phyloP scores from a whole-genome alignment of 371 early-diverging fungal genomes.

The Mycotypha africana region DNA sequence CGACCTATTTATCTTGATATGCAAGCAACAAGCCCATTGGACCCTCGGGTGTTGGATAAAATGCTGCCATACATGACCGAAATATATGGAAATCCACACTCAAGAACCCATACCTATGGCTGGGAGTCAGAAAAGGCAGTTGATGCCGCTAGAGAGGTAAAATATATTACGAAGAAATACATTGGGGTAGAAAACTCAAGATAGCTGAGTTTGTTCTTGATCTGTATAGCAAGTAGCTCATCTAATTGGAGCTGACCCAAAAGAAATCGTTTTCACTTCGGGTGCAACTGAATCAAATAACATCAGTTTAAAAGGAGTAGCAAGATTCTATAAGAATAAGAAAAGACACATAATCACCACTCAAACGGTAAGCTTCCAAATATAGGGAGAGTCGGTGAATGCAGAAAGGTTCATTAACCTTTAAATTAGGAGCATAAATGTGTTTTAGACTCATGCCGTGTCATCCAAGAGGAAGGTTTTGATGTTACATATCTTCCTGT shows the following conservation, averaged over 20 bases:
- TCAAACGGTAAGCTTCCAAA: conserved; percentile 65
- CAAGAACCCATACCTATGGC: conserved; percentile 97
- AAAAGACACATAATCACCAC: conserved; percentile 98
- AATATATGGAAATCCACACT: conserved; percentile 98
- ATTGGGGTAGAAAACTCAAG: background rate
- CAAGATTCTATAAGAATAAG: conserved; percentile 90
- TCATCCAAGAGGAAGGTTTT: conserved; percentile 95
- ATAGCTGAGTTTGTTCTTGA: background rate
- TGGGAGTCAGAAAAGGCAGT: conserved; percentile 98
- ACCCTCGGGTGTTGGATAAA: conserved; percentile 96
- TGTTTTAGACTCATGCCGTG: conserved; percentile 97
- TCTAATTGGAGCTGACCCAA: conserved; percentile 94
- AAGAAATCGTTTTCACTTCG: conserved; percentile 98
- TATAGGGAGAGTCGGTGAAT: background rate
- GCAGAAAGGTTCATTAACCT: background rate
- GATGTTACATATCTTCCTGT: conserved; percentile 99
- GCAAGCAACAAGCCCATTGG: conserved; percentile 97
- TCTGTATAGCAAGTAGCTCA: conserved; percentile 74
- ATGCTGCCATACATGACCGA: conserved; percentile 98
- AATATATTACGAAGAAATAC: background rate
- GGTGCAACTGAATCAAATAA: conserved; percentile 99
- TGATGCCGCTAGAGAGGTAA: conserved; percentile 86
- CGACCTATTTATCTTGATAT: conserved; percentile 92
- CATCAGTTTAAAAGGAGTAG: conserved; percentile 94
- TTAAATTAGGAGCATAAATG: conserved; percentile 98